Conservation (phyloP, 2,329 filamentous ascomycete species). For the Hypoxylon sp. region DNA sequence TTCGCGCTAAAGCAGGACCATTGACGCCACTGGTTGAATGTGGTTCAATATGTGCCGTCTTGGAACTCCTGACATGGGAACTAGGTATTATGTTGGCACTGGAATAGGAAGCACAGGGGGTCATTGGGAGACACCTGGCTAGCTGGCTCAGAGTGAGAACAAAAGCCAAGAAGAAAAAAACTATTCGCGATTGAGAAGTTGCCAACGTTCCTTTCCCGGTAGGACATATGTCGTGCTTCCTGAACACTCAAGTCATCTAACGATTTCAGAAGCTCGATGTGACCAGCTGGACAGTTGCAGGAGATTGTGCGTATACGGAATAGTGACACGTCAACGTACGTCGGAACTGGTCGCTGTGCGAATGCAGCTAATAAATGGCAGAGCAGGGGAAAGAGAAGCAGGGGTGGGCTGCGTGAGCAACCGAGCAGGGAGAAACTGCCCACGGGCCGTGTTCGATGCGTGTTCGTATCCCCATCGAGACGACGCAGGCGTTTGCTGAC, state of each 20-base stretch:
- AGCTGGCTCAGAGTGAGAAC: background rate
- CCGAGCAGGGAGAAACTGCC: slow-evolving; percentile 23
- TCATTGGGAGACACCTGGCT: slow-evolving; percentile 31
- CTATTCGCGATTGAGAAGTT: slow-evolving; percentile 19
- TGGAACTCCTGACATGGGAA: slow-evolving; percentile 18
- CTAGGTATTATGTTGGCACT: slow-evolving; percentile 20
- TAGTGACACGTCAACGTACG: slow-evolving; percentile 38
- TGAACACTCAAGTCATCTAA: slow-evolving; percentile 12
- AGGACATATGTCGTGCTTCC: slow-evolving; percentile 30
- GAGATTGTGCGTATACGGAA: slow-evolving; percentile 22
- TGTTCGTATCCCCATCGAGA: slow-evolving; percentile 37
- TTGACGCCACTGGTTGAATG: slow-evolving; percentile 33
- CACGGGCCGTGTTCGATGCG: slow-evolving; percentile 25
- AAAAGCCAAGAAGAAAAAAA: slow-evolving; percentile 11
- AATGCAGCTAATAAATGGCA: slow-evolving; percentile 26
- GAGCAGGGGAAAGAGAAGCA: slow-evolving; percentile 25
- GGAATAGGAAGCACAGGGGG: slow-evolving; percentile 14
- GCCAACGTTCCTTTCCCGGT: slow-evolving; percentile 19
- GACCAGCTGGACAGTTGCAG: slow-evolving; percentile 33
- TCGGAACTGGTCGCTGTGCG: slow-evolving; percentile 27
- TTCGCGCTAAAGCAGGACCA: slow-evolving; percentile 40
- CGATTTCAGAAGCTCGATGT: slow-evolving; percentile 24
- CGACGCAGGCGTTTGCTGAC: slow-evolving; percentile 23
- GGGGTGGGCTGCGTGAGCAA: slow-evolving; percentile 24
- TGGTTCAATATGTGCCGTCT: slow-evolving; percentile 24